Evolutionary conservation across 2,329 filamentous ascomycete genomes (phyloP).

Genomic region (Fonsecaea monophora): DNA sequence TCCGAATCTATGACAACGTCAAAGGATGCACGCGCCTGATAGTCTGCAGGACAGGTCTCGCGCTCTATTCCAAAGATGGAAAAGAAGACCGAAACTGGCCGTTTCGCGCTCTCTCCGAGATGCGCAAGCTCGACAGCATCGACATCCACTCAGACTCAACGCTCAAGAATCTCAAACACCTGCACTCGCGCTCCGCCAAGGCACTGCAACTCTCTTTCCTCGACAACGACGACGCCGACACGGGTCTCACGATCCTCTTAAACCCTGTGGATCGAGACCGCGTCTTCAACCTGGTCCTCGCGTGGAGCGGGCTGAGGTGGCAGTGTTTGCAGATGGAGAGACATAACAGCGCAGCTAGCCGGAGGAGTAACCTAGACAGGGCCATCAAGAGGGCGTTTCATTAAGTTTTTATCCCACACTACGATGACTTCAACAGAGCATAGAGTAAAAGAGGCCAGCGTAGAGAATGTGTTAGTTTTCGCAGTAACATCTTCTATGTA

Average conservation of each 20-base stretch:
- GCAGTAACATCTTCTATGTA: too few species aligned
- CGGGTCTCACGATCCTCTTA: conserved; percentile 25
- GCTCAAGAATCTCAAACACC: conserved; percentile 25
- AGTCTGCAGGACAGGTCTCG: conserved; percentile 20
- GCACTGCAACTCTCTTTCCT: conserved; percentile 26
- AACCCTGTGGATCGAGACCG: conserved; percentile 38
- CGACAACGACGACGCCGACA: background rate
- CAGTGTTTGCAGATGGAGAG: conserved; percentile 36
- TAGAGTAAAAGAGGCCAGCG: too few species aligned
- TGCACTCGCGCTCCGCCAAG: conserved; percentile 24
- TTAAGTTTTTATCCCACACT: conserved; percentile 12
- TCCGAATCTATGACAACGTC: conserved; percentile 25
- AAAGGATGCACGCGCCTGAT: conserved; percentile 16
- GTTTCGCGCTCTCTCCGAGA: conserved; percentile 28
- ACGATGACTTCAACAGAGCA: background rate
- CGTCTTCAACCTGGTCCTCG: conserved; percentile 41
- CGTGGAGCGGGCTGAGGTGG: conserved; percentile 40
- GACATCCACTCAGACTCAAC: conserved; percentile 15
- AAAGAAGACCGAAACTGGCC: conserved; percentile 12
- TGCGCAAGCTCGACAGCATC: conserved; percentile 32
- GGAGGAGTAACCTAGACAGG: conserved; percentile 27
- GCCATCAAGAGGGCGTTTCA: conserved; percentile 32
- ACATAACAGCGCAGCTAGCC: conserved; percentile 19
- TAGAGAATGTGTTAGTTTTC: background rate
- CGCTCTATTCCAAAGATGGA: conserved; percentile 1